Conservation (phyloP, 2,329 filamentous ascomycete species). For the Verticillium alfalfae region DNA sequence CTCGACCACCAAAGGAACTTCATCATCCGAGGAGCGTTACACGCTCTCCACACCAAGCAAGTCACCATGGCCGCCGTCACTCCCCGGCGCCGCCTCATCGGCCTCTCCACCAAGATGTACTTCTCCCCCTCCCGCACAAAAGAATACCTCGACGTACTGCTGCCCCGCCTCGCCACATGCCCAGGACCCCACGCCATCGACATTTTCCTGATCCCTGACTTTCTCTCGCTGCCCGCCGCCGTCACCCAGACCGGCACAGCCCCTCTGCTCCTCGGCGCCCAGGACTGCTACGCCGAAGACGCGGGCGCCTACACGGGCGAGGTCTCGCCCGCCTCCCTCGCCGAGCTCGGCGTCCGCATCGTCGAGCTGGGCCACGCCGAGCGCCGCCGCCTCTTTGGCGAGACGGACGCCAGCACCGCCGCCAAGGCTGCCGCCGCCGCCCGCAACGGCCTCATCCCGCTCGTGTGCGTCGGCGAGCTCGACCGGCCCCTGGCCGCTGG, state of each 20-base stretch:
- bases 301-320: constrained; percentile 73
- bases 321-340: constrained; percentile 63
- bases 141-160: constrained; percentile 45
- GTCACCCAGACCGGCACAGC: constrained; percentile 37
- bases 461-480: constrained; percentile 77
- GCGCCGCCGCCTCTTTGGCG: constrained; percentile 63
- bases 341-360: constrained; percentile 62
- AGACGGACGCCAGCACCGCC: constrained; percentile 64
- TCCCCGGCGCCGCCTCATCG: constrained; percentile 49
- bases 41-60: neutral
- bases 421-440: constrained; percentile 65
- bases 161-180: constrained; percentile 37
- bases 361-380: constrained; percentile 82
- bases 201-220: constrained; percentile 75
- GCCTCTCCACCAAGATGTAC: constrained; percentile 76
- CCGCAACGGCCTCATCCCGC: constrained; percentile 65
- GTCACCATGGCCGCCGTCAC: constrained; percentile 1
- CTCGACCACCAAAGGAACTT: no score
- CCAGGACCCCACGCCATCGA: constrained; percentile 36
- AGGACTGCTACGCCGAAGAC: constrained; percentile 68
- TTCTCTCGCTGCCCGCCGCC: constrained; percentile 58
- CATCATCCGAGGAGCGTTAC: neutral
- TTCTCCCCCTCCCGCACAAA: constrained; percentile 62
- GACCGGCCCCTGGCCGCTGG: constrained; percentile 17
- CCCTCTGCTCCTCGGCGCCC: constrained; percentile 62